phyloP scores from a whole-genome alignment of 2,329 filamentous ascomycete genomes.

The Aureobasidium pullulans region DNA sequence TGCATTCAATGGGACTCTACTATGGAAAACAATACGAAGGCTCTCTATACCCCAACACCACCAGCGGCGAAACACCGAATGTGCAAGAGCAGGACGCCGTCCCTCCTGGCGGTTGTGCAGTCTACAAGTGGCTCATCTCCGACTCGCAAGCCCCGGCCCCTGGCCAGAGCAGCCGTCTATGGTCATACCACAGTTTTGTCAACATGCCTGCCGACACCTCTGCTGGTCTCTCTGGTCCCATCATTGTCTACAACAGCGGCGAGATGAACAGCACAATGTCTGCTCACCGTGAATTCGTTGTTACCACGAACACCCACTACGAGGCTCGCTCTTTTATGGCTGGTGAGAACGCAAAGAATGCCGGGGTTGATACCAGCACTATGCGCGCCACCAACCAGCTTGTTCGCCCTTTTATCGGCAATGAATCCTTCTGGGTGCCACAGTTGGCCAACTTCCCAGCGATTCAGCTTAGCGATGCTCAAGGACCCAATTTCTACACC shows the following conservation, averaged over 20 bases:
- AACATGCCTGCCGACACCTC: slow-evolving; percentile 21
- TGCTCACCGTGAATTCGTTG: slow-evolving; percentile 22
- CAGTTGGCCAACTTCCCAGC: slow-evolving; percentile 19
- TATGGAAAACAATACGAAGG: slow-evolving; percentile 22
- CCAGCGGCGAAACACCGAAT: slow-evolving; percentile 13
- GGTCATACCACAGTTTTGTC: slow-evolving; percentile 24
- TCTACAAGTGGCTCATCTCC: slow-evolving; percentile 25
- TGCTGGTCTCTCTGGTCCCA: slow-evolving; percentile 22
- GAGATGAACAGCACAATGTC: slow-evolving; percentile 23
- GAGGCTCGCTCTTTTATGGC: slow-evolving; percentile 24
- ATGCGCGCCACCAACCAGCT: neutral
- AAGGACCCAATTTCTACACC: slow-evolving; percentile 19
- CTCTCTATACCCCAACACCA: slow-evolving; percentile 21
- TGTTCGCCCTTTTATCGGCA: slow-evolving; percentile 15
- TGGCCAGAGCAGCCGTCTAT: slow-evolving; percentile 1
- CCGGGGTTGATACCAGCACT: neutral
- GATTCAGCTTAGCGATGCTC: slow-evolving; percentile 13
- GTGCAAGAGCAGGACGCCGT: slow-evolving; percentile 19
- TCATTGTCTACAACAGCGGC: slow-evolving; percentile 23
- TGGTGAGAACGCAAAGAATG: slow-evolving; percentile 15
- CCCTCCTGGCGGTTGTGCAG: slow-evolving; percentile 21
- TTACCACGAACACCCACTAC: slow-evolving; percentile 22
- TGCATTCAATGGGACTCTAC: slow-evolving; percentile 24
- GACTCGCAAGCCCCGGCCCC: slow-evolving; percentile 2
- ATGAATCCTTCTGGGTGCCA: slow-evolving; percentile 20